These are phyloP conservation scores for Urochloa ruziziensis DNA, from an alignment of 176 grass and related monocot genomes.

Conservation along the genomic window DNA sequence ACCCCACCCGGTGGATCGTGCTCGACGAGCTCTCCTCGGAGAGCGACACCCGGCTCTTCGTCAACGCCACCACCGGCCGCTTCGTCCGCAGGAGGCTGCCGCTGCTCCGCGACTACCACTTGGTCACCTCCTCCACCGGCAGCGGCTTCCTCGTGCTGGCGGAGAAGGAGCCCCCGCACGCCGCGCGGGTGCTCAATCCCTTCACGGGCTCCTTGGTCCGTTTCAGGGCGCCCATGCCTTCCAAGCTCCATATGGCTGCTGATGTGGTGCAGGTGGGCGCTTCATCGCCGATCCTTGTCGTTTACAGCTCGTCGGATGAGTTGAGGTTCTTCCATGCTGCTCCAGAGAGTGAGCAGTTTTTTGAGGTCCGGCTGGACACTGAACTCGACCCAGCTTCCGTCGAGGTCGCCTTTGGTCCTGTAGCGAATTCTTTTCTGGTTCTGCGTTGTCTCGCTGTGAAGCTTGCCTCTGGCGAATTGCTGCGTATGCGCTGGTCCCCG, in stretches of 20 bases:
- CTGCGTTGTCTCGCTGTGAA: no score
- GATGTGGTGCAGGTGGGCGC: accelerated
- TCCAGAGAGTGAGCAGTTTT: no score
- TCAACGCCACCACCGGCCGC: slow-evolving; percentile 5
- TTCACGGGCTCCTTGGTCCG: not conserved
- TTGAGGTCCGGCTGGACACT: no score
- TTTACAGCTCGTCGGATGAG: no score
- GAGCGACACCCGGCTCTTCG: not conserved
- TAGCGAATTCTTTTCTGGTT: no score
- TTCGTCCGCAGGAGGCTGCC: not conserved
- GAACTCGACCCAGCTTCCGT: no score
- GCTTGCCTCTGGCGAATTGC: no score
- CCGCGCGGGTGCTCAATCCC: not conserved
- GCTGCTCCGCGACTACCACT: not conserved
- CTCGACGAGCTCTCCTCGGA: not conserved
- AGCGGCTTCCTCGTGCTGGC: not conserved
- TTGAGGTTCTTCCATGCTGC: no score
- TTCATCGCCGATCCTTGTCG: not conserved
- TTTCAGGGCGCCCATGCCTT: not conserved
- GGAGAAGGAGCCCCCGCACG: not conserved
- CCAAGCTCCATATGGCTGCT: not conserved
- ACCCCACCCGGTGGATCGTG: not conserved
- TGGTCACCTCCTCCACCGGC: not conserved
- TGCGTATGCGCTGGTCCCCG: no score
- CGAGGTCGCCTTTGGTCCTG: no score